Evolutionary conservation across 1,284 basidiomycete species (phyloP), one percentile per base, ranked within the genome.

Genomic region (Cryptococcus maquisensis): DNA sequence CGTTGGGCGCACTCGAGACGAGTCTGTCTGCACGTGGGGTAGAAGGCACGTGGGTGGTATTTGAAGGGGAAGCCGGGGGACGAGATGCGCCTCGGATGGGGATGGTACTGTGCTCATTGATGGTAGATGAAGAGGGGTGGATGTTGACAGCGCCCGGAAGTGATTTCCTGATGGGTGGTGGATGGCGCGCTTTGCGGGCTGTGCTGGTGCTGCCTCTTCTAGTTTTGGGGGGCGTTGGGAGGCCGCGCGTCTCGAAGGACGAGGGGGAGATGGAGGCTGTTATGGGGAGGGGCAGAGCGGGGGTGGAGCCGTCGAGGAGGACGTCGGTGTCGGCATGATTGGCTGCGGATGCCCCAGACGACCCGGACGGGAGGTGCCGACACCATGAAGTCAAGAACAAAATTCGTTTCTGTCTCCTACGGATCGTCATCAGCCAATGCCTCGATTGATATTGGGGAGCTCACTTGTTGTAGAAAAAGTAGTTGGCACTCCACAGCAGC

Each of bases 401-500:
- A 65, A 98, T 86, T 20, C 95, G 85, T 79, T 96, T 98, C 77
- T 86, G 79, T 72, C 73, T 72, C 51, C 74, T 75, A 12, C 12
- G 21, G 6, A n/a, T 16, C 13, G 36, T 21, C 21, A 23, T 38
- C 26, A 59, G 42, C 48, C 51, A 43, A 6, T 43, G 12, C 43
- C 12, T 7, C 9, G 47, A 21, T 4, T 24, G 18, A 36, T 51
- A 32, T 45, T 26, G 40, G 12, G 23, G 15, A 62, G 78, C 76
- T 67, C 91, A 95, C 71, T 87, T 83, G 79, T 94, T 96, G 72
- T 94, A 82, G 80, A 98, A 96, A 80, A 98, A 97, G 84, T 92
- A 96, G 73, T 97, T 92, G 15, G 90, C 93, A 36, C 90, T 92
- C 95, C 94, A 98, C 6, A 98, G 80, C 55, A 98, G 79, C 4